Percentiles rank a stretch among this genome's conserved stretches.
These are phyloP conservation scores for Phytophthora parvispora DNA, from an alignment of 352 stramenopile genomes.

Conservation along the genomic window DNA sequence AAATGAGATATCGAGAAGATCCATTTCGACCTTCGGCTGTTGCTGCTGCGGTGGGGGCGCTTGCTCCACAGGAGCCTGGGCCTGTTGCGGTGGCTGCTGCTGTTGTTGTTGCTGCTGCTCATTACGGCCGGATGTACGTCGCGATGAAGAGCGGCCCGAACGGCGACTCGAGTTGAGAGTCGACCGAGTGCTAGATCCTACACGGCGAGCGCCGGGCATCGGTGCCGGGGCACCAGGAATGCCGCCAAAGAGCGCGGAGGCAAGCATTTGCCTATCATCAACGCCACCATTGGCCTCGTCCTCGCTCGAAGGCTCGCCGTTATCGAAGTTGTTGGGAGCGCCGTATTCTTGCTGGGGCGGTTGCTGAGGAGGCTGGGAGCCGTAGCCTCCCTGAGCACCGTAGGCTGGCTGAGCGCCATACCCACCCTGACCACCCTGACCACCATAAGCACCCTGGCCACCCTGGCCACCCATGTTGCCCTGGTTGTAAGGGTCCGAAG, in stretches of 20 bases:
- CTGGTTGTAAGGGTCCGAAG: slow-evolving; percentile 51
- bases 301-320: slow-evolving; percentile 56
- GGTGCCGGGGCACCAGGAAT: slow-evolving; percentile 83
- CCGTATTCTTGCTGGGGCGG: slow-evolving; percentile 58
- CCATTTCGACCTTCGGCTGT: slow-evolving; percentile 70
- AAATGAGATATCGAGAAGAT: slow-evolving; percentile 90
- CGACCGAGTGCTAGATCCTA: slow-evolving; percentile 31
- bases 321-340: slow-evolving; percentile 50
- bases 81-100: slow-evolving; percentile 33
- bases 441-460: slow-evolving; percentile 43
- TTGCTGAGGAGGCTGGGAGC: slow-evolving; percentile 36
- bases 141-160: slow-evolving; percentile 27
- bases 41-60: slow-evolving; percentile 38
- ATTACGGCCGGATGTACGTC: slow-evolving; percentile 45
- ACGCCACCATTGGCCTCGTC: slow-evolving; percentile 46
- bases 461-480: slow-evolving; percentile 24
- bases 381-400: slow-evolving; percentile 43
- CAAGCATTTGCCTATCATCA: slow-evolving; percentile 90
- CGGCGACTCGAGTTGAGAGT: slow-evolving; percentile 41
- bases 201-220: slow-evolving; percentile 51
- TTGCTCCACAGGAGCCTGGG: slow-evolving; percentile 43
- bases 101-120: slow-evolving; percentile 54
- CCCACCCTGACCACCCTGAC: slow-evolving; percentile 43
- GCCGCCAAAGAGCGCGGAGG: slow-evolving; percentile 97
- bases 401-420: slow-evolving; percentile 56